Evolutionary conservation across 495 filamentous ascomycete genomes (phyloP), one percentile per base, ranked within the genome.

Genomic region (Penicillium tannophilum): DNA sequence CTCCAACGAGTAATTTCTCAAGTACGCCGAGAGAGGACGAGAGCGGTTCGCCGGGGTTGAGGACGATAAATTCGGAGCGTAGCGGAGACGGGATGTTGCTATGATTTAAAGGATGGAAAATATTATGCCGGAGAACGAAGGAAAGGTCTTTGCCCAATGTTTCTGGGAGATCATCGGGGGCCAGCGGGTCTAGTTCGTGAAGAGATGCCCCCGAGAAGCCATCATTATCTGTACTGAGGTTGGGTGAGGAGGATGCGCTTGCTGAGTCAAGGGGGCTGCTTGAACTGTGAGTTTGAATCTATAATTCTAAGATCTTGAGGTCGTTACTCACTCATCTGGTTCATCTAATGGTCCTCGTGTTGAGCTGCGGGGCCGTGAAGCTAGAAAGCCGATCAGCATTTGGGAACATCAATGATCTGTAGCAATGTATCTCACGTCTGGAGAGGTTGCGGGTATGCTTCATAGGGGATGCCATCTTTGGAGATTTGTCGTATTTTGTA

Each of bases 31-130:
- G 66, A 24, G 68, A 70, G 7, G 71, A 62, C 24, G 69, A 64
- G 42, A 80, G 55, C 0, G 76, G 60, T 59, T 80, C 76, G 17
- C 72, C 69, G 36, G 73, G 70, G 10, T 66, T 59, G 16, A 72
- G 68, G n/a, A 69, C 66, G 47, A 76, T 47, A 42, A 80, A 79
- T 47, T 75, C 69, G 11, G 76, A 70, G 43, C 77, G 77, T 71
- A 91, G 86, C n/a, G 88, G 76, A 11, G 81, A 72, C 0, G 90
- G 88, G 33, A 89, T 79, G 63, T 86, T 78, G 26, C 84, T 76
- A 0, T 86, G 82, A 3, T 87, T 84, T 30, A 95, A 81, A 3
- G 87, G 84, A 73, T 94, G 93, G 79, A 89, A 97, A 60, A 90
- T 86, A 60, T 88, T 84, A 3, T 90, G 90, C 35, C 86, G 81